Evolutionary conservation across 2,329 filamentous ascomycete genomes (phyloP).

Genomic region (Exophiala dermatitidis): DNA sequence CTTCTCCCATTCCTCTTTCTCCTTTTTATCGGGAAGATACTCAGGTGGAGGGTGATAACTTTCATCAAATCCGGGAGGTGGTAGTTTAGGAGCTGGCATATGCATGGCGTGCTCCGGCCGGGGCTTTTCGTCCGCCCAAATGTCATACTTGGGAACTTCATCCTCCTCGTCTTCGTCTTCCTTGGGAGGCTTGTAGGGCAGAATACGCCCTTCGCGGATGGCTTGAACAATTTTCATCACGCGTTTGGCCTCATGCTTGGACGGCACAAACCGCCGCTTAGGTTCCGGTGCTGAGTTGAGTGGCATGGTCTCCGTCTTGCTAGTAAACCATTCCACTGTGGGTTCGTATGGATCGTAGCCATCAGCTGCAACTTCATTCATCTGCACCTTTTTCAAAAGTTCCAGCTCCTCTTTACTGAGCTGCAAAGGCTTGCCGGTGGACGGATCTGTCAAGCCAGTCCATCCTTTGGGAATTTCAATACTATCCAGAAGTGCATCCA

Average conservation of each 20-base stretch:
- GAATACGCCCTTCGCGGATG: slow-evolving; percentile 86
- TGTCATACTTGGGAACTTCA: slow-evolving; percentile 69
- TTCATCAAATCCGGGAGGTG: slow-evolving; percentile 88
- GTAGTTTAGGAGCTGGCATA: slow-evolving; percentile 84
- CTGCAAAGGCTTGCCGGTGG: slow-evolving; percentile 86
- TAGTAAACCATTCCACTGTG: slow-evolving; percentile 88
- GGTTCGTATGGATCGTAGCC: slow-evolving; percentile 92
- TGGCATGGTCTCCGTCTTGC: slow-evolving; percentile 86
- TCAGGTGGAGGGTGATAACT: slow-evolving; percentile 95
- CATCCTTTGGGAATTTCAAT: slow-evolving; percentile 96
- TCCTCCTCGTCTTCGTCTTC: slow-evolving; percentile 67
- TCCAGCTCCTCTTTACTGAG: slow-evolving; percentile 83
- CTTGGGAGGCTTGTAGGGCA: slow-evolving; percentile 75
- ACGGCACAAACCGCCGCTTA: slow-evolving; percentile 90
- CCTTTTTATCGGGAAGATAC: slow-evolving; percentile 79
- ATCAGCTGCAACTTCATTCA: slow-evolving; percentile 79
- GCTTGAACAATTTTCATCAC: slow-evolving; percentile 96
- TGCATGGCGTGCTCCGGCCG: slow-evolving; percentile 85
- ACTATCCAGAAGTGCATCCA: slow-evolving; percentile 89
- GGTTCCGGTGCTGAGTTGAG: slow-evolving; percentile 90
- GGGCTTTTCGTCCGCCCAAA: slow-evolving; percentile 89
- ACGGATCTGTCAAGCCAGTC: slow-evolving; percentile 90
- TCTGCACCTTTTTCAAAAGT: slow-evolving; percentile 77
- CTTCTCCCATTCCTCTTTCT: slow-evolving; percentile 77
- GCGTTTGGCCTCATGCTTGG: slow-evolving; percentile 92